Conservation (phyloP, 305 asterid species). For the Solanum hybrid region DNA sequence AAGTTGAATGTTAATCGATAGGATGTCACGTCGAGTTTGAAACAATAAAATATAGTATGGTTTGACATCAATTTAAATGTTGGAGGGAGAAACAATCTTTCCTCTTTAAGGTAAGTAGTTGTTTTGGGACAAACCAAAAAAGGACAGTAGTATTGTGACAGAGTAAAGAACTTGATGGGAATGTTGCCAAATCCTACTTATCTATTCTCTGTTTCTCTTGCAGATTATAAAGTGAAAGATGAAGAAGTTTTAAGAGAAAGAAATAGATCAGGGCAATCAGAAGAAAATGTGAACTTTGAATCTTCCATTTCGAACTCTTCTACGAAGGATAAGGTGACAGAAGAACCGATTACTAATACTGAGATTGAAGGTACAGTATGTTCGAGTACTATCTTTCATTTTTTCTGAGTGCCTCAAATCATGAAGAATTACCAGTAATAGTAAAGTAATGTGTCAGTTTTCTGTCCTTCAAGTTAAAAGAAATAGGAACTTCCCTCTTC, state of each 20-base stretch:
- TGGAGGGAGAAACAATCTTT: background rate
- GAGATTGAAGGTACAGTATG: background rate
- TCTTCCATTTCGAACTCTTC: background rate
- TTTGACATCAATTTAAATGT: background rate
- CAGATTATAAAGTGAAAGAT: background rate
- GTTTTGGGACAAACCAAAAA: background rate
- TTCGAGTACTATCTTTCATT: background rate
- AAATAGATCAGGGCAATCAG: constrained; percentile 1
- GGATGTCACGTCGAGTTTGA: background rate
- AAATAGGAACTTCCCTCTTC: background rate
- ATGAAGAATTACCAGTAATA: background rate
- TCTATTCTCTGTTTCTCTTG: background rate
- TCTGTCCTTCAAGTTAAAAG: background rate
- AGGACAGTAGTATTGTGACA: background rate
- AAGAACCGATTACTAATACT: constrained; percentile 5
- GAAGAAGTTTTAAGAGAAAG: background rate
- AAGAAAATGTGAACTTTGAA: background rate
- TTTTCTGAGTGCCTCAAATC: background rate
- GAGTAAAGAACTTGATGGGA: background rate
- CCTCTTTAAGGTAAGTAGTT: background rate
- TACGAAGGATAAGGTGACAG: background rate
- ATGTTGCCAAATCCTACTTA: background rate
- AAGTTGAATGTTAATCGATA: background rate
- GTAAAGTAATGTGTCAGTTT: background rate
- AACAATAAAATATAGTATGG: background rate